These are phyloP conservation scores for Candida succiphila DNA, from an alignment of 805 yeast genomes.

Conservation along the genomic window DNA sequence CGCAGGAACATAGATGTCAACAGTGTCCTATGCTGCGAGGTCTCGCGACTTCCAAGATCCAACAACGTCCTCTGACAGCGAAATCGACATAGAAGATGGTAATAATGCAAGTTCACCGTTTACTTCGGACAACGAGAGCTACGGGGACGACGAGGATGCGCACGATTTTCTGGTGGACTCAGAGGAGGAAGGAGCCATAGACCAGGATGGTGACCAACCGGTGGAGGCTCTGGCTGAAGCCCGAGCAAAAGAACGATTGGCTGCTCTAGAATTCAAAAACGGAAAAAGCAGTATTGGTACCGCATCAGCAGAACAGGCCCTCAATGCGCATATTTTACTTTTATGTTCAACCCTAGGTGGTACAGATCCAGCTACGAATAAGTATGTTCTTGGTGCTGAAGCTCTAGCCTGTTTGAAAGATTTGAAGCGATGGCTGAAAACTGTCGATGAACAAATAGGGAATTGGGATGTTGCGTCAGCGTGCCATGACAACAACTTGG, in stretches of 20 bases:
- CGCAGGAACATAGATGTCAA: no score
- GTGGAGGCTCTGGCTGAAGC: neutral
- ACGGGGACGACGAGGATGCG: neutral
- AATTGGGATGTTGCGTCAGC: conserved; percentile 82
- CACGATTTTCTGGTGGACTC: neutral
- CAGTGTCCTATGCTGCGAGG: no score
- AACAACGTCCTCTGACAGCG: no score
- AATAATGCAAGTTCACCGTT: no score
- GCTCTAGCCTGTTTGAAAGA: conserved; percentile 82
- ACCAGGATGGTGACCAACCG: neutral
- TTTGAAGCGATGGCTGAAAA: conserved; percentile 76
- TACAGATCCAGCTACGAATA: conserved; percentile 50
- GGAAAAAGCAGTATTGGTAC: neutral
- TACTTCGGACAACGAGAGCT: no score
- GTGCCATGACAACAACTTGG: conserved; percentile 69
- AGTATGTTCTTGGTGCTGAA: conserved; percentile 78
- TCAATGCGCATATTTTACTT: conserved; percentile 68
- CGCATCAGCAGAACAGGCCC: conserved; percentile 22
- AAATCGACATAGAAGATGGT: no score
- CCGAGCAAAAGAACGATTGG: neutral
- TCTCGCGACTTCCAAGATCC: no score
- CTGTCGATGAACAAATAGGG: conserved; percentile 66
- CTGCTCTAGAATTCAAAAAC: neutral
- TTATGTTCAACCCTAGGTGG: conserved; percentile 91
- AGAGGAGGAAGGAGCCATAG: neutral